Percentiles rank a stretch among this genome's conserved stretches.
Evolutionary conservation across 345 rosid genomes (phyloP).

Genomic region (Tarenaya hassleriana): DNA sequence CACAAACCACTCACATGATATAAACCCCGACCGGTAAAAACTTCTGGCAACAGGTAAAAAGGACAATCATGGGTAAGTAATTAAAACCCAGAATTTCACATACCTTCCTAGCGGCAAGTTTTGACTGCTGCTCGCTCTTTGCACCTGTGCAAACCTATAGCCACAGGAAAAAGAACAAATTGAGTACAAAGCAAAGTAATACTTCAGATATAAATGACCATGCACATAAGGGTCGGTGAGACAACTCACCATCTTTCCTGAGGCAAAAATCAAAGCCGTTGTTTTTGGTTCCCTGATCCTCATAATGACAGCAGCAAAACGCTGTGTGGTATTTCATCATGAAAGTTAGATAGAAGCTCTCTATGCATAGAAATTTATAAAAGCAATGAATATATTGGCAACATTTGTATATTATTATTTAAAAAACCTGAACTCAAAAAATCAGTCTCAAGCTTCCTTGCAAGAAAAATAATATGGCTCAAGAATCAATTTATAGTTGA

Average conservation of each 20-base stretch:
- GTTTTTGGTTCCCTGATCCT: conserved; percentile 93
- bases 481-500: background rate
- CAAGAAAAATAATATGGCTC: background rate
- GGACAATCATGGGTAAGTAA: too few relatives aligned
- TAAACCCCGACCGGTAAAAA: too few relatives aligned
- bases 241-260: conserved; percentile 80
- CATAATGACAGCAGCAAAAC: conserved; percentile 96
- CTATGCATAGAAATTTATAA: too few relatives aligned
- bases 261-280: conserved; percentile 83
- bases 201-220: conserved; percentile 1
- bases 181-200: background rate
- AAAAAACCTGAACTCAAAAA: background rate
- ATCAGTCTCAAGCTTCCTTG: too few relatives aligned
- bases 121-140: conserved; percentile 70
- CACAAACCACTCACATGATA: background rate
- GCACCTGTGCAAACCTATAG: conserved; percentile 82
- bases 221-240: background rate
- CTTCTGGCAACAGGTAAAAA: too few relatives aligned
- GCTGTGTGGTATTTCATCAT: conserved; percentile 31
- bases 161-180: conserved; percentile 12
- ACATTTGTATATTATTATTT: background rate
- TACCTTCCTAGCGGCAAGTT: conserved; percentile 84
- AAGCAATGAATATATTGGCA: background rate
- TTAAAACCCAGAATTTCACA: too few relatives aligned
- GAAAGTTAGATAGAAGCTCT: conserved; percentile 13